Conservation (phyloP, 768 basidiomycete species). For the Hortiboletus campestris region DNA sequence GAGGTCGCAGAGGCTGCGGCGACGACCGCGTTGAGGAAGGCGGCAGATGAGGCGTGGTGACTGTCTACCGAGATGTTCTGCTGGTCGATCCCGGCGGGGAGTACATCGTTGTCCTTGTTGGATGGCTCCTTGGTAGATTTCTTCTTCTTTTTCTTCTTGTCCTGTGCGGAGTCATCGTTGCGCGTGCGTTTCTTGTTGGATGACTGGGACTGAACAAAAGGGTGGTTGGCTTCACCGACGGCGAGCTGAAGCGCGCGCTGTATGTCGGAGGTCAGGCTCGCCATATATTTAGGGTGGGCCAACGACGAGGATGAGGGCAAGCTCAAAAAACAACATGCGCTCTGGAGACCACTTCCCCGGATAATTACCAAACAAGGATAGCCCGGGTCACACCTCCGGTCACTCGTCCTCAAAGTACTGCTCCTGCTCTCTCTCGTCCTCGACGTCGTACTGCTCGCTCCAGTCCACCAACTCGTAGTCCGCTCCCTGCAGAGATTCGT, state of each 20-base stretch:
- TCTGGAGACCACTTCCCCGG: conserved; percentile 9
- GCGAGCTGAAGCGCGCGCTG: conserved; percentile 52
- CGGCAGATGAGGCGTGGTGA: conserved; percentile 50
- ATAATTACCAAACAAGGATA: conserved; percentile 12
- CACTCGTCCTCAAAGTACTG: conserved; percentile 67
- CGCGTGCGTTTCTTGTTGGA: conserved; percentile 38
- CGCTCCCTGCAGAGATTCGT: conserved; percentile 44
- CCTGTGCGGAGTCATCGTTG: conserved; percentile 6
- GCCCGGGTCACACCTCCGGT: conserved; percentile 9
- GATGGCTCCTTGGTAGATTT: conserved; percentile 15
- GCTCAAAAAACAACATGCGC: conserved; percentile 20
- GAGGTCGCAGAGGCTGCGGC: conserved; percentile 60
- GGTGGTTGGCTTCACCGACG: conserved; percentile 44
- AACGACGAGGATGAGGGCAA: conserved; percentile 41
- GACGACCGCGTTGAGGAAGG: conserved; percentile 63
- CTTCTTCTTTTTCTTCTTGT: conserved; percentile 38
- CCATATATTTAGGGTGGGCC: conserved; percentile 42
- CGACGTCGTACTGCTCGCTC: conserved; percentile 65
- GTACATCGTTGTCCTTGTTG: conserved; percentile 37
- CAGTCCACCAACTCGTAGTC: conserved; percentile 75
- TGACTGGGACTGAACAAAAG: conserved; percentile 30
- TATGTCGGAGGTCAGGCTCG: conserved; percentile 41
- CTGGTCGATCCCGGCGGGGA: conserved; percentile 29
- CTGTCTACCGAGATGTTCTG: conserved; percentile 27
- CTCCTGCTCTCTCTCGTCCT: conserved; percentile 64